phyloP scores from a whole-genome alignment of 1,139 yeast genomes.

The Kurtzmaniella natalensis region DNA sequence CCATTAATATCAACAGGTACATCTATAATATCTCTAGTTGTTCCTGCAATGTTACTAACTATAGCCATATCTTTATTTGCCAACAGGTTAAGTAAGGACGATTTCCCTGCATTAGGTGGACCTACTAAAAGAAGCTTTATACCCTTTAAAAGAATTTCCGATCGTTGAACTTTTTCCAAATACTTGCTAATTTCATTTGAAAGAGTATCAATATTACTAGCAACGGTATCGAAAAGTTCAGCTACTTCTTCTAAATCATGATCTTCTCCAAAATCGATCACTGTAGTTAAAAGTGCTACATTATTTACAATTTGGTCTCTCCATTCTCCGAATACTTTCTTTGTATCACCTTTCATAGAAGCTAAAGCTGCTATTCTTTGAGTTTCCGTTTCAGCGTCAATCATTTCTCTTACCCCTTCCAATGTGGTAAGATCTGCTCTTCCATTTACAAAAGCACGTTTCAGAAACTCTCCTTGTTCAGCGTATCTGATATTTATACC shows the following conservation, averaged over 20 bases:
- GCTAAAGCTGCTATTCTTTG: constrained; percentile 74
- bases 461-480: constrained; percentile 89
- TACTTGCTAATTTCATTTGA: constrained; percentile 44
- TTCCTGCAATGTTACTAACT: constrained; percentile 89
- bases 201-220: constrained; percentile 34
- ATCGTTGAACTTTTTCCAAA: constrained; percentile 47
- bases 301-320: constrained; percentile 58
- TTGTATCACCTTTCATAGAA: constrained; percentile 69
- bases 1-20: constrained; percentile 81
- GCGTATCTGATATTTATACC: constrained; percentile 66
- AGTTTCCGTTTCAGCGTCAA: constrained; percentile 91
- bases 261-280: constrained; percentile 95
- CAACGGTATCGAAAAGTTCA: constrained; percentile 48
- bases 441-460: constrained; percentile 74
- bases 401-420: constrained; percentile 85
- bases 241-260: constrained; percentile 69
- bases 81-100: constrained; percentile 70
- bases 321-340: constrained; percentile 58
- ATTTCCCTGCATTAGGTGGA: constrained; percentile 96
- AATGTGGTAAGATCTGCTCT: constrained; percentile 71
- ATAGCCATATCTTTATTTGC: constrained; percentile 85
- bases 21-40: constrained; percentile 87
- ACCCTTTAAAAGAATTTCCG: constrained; percentile 70
- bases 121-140: constrained; percentile 74
- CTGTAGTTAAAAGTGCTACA: constrained; percentile 76